These are phyloP conservation scores for Colletotrichum ledebouriae DNA, from an alignment of 2,329 filamentous ascomycete species.

Conservation along the genomic window DNA sequence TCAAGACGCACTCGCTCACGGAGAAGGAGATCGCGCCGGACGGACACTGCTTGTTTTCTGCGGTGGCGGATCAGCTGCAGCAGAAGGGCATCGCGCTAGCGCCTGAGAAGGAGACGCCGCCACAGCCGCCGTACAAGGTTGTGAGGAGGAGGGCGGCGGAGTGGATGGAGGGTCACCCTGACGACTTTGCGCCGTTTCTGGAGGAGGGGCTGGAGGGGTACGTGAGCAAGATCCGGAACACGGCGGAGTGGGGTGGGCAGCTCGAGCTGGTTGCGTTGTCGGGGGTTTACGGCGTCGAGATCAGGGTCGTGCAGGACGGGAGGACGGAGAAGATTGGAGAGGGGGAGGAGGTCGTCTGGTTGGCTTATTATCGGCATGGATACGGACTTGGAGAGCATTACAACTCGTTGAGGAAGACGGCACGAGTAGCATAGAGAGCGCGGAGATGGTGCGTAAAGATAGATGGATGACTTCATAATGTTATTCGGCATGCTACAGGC, in stretches of 20 bases:
- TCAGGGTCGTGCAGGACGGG: constrained; percentile 89
- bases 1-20: constrained; percentile 72
- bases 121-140: constrained; percentile 68
- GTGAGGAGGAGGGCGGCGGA: constrained; percentile 80
- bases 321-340: constrained; percentile 81
- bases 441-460: background rate
- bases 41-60: constrained; percentile 95
- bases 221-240: constrained; percentile 81
- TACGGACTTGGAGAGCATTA: constrained; percentile 98
- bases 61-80: constrained; percentile 86
- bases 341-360: constrained; percentile 72
- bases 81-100: constrained; percentile 62
- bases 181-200: constrained; percentile 89
- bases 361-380: constrained; percentile 94
- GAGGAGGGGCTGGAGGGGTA: constrained; percentile 84
- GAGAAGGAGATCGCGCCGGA: constrained; percentile 89
- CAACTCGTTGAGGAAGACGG: constrained; percentile 79
- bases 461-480: background rate
- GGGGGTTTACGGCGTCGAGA: constrained; percentile 81
- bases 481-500: background rate
- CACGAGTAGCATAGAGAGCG: constrained; percentile 16
- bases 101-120: constrained; percentile 29
- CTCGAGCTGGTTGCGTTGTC: constrained; percentile 89
- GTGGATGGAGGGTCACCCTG: constrained; percentile 80
- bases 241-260: constrained; percentile 96